Evolutionary conservation across 495 filamentous ascomycete species (phyloP), one percentile per base, ranked within the genome.

Genomic region (Lasiosphaeria miniovina): DNA sequence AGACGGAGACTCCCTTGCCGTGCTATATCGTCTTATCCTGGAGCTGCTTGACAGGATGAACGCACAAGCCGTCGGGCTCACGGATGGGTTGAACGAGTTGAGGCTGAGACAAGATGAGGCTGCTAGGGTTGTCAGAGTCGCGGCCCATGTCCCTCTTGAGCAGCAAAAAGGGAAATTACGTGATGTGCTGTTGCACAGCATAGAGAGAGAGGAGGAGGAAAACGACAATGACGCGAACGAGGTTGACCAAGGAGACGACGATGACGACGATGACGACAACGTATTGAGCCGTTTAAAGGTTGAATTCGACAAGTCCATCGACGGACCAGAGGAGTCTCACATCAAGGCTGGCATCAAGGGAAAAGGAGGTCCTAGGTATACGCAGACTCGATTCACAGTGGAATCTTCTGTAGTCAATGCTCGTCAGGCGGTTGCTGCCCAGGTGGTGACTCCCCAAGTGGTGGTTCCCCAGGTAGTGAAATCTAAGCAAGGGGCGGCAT

Each of bases 21-120:
- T 46, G 15, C 43, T 46, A n/a, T 46, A 46, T n/a, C 43, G 7
- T 46, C 43, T 46, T 5, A 46, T 46, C 15, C 5, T 46, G 43
- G 43, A 46, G 43, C 15, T 46, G 12, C 15, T 46, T n/a, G 43
- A 46, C 12, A n/a, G 43, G 43, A 46, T 46, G 43, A 46, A 46
- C 12, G 8, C 15, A 11, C 43, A 46, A 5, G 43, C 15, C 11
- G 2, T n/a, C 7, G 8, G 12, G 43, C 15, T 46, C 43, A 46
- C 43, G 12, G 12, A 46, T 2, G 6, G 15, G 5, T 14, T 46
- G 43, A n/a, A 46, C 7, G 43, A 46, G 0, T 5, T 46, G 12
- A 46, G 15, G 43, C 12, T 11, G 12, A 46, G 15, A 14, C 43
- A 46, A n/a, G 12, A 46, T 46, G 43, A 46, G 12, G 12, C 8